Percentiles rank a stretch among this genome's conserved stretches.
phyloP scores from a whole-genome alignment of 768 basidiomycete species.

The Psilocybe tampanensis region DNA sequence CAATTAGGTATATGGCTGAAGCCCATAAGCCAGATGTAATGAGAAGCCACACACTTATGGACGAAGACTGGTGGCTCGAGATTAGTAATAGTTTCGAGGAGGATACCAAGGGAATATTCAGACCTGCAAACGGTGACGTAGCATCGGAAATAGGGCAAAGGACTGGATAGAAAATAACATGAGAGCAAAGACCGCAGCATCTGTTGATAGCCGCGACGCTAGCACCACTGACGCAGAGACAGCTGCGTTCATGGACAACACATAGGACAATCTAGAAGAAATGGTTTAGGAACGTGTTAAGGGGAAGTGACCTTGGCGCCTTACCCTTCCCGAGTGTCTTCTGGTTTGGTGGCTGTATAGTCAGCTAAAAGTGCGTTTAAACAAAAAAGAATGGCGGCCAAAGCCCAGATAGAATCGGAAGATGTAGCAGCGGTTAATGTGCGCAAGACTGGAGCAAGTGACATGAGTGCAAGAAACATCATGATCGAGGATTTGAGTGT shows the following conservation, averaged over 20 bases:
- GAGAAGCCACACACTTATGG: constrained; percentile 44
- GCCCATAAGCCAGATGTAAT: constrained; percentile 56
- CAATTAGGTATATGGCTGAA: constrained; percentile 54
- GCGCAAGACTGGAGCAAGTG: constrained; percentile 87
- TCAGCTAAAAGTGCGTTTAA: constrained; percentile 85
- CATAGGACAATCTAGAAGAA: constrained; percentile 68
- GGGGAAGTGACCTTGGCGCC: constrained; percentile 4
- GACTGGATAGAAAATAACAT: constrained; percentile 81
- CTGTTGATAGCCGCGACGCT: constrained; percentile 84
- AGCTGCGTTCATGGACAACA: constrained; percentile 88
- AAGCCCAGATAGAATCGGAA: constrained; percentile 95
- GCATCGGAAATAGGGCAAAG: constrained; percentile 83
- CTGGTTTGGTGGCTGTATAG: constrained; percentile 57
- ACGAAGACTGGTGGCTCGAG: constrained; percentile 43
- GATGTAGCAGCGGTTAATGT: constrained; percentile 95
- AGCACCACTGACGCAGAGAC: constrained; percentile 92
- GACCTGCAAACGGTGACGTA: constrained; percentile 76
- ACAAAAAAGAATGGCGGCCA: constrained; percentile 82
- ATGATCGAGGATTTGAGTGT: constrained; percentile 80
- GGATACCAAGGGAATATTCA: constrained; percentile 7
- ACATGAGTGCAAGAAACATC: constrained; percentile 86
- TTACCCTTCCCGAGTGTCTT: constrained; percentile 63
- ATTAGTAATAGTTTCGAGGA: constrained; percentile 14
- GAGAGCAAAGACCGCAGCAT: constrained; percentile 87
- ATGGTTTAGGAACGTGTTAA: constrained; percentile 1